Percentiles rank a stretch among this genome's conserved stretches.
phyloP scores from a whole-genome alignment of 78 protist species.

The Dictyostelium brefeldianum region DNA sequence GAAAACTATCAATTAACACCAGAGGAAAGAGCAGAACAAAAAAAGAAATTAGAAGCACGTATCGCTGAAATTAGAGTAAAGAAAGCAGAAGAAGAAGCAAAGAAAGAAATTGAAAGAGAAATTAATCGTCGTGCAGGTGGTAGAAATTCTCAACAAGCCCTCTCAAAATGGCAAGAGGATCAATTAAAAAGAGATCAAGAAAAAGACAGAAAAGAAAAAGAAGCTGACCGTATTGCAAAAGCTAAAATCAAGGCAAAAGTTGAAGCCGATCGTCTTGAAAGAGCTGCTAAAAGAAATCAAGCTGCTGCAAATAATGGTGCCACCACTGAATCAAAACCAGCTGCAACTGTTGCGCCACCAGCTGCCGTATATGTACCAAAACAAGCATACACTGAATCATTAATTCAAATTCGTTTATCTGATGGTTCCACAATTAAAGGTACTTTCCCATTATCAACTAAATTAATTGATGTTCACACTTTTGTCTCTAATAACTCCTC shows the following conservation, averaged over 20 bases:
- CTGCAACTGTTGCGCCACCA: constrained; percentile 13
- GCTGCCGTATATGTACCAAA: constrained; percentile 29
- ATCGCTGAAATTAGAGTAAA: constrained; percentile 33
- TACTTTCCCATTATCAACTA: constrained; percentile 37
- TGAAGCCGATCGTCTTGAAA: constrained; percentile 76
- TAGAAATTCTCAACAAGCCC: constrained; percentile 44
- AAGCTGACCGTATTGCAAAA: constrained; percentile 70
- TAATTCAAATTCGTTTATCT: constrained; percentile 68
- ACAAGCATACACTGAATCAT: constrained; percentile 31
- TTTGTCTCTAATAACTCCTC: constrained; percentile 10
- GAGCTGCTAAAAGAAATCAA: constrained; percentile 23
- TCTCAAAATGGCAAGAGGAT: constrained; percentile 62
- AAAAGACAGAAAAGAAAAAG: constrained; percentile 75
- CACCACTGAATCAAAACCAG: constrained; percentile 20
- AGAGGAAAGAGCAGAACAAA: constrained; percentile 49
- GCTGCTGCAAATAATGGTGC: constrained; percentile 1
- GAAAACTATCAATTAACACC: constrained; percentile 60
- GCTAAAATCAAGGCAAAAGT: constrained; percentile 55
- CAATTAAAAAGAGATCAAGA: constrained; percentile 65
- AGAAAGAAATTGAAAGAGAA: constrained; percentile 77
- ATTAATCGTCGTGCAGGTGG: constrained; percentile 50
- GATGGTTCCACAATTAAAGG: constrained; percentile 35
- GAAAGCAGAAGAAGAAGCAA: constrained; percentile 75
- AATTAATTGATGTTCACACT: constrained; percentile 31
- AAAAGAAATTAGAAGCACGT: constrained; percentile 20